These are phyloP conservation scores for Phialophora tarda DNA, from an alignment of 2,329 filamentous ascomycete genomes.

Conservation along the genomic window DNA sequence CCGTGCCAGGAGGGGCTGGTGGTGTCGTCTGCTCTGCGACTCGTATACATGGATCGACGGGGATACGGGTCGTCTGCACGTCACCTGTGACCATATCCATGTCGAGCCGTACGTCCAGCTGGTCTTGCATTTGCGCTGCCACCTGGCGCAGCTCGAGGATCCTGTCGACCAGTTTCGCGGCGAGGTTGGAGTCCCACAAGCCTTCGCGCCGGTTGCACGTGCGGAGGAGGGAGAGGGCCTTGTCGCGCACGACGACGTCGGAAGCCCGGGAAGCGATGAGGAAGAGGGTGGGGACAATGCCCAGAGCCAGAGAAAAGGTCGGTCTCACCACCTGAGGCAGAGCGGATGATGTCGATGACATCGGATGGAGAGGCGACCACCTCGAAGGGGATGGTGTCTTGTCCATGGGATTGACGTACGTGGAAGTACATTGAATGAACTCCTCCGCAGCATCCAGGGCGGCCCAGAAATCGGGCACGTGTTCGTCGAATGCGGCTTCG, in stretches of 20 bases:
- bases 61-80: too few relatives aligned
- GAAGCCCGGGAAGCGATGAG: conserved; percentile 71
- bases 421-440: conserved; percentile 24
- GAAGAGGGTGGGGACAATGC: conserved; percentile 69
- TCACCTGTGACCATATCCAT: neutral
- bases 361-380: conserved; percentile 1
- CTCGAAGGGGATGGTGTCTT: neutral
- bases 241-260: conserved; percentile 61
- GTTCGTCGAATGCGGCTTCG: conserved; percentile 20
- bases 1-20: neutral
- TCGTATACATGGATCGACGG: neutral
- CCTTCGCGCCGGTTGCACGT: conserved; percentile 68
- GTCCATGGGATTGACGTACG: conserved; percentile 5
- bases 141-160: conserved; percentile 23
- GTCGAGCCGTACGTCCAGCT: neutral
- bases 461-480: conserved; percentile 20
- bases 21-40: neutral
- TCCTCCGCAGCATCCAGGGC: conserved; percentile 23
- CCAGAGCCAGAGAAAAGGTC: conserved; percentile 66
- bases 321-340: conserved; percentile 9
- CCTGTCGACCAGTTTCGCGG: conserved; percentile 22
- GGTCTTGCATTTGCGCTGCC: neutral
- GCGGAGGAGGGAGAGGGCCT: conserved; percentile 66
- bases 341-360: neutral
- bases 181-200: conserved; percentile 63